Conservation (phyloP, 208 protist species). For the Crithidia bombi region DNA sequence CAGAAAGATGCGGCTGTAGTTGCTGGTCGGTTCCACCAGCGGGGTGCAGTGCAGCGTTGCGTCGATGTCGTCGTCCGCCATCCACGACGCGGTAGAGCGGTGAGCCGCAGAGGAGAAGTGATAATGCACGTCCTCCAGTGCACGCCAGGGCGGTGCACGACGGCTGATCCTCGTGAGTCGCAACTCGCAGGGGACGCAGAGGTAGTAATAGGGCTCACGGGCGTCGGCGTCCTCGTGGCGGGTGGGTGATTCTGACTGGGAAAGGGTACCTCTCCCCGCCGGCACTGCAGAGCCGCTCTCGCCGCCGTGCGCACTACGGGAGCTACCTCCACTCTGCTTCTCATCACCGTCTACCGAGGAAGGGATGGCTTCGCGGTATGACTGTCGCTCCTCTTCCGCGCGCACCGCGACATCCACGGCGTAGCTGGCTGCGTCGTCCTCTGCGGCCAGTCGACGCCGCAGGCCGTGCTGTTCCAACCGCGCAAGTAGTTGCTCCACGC, state of each 20-base stretch:
- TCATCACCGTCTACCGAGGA: neutral
- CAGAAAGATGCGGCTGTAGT: conserved; percentile 73
- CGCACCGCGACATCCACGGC: conserved; percentile 17
- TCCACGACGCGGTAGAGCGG: conserved; percentile 68
- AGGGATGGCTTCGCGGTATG: neutral
- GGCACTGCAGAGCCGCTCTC: too few relatives aligned
- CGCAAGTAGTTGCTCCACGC: conserved; percentile 71
- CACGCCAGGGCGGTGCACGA: conserved; percentile 42
- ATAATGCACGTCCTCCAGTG: conserved; percentile 85
- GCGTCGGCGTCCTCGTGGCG: neutral
- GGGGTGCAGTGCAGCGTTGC: conserved; percentile 53
- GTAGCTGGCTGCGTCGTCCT: conserved; percentile 42
- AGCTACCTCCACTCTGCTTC: neutral
- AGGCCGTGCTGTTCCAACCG: conserved; percentile 87
- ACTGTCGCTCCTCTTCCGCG: neutral
- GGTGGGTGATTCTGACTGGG: neutral
- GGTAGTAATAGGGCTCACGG: conserved; percentile 82
- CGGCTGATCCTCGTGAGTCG: conserved; percentile 54
- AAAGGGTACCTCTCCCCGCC: too few relatives aligned
- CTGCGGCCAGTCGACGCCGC: conserved; percentile 52
- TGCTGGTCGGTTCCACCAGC: conserved; percentile 10
- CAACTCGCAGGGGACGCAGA: conserved; percentile 84
- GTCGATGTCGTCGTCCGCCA: conserved; percentile 79
- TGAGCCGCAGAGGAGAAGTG: conserved; percentile 83
- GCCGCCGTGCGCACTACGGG: neutral